Evolutionary conservation across 345 rosid genomes (phyloP).

Genomic region (Eutrema yunnanense): DNA sequence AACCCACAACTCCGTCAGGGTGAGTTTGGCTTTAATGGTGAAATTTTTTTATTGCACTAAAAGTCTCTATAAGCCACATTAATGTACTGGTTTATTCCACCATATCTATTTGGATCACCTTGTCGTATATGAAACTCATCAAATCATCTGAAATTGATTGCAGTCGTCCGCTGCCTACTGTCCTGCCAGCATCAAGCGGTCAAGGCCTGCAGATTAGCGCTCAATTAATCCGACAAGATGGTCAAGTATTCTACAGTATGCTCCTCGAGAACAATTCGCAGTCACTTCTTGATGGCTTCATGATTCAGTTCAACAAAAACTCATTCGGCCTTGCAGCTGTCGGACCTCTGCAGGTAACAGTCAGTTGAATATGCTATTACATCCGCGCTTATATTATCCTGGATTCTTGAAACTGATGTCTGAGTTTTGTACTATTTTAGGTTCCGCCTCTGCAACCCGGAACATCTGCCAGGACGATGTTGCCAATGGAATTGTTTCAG

Average conservation of each 20-base stretch:
- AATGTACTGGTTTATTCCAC: background rate
- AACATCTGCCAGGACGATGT: slow-evolving; percentile 50
- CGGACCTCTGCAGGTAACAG: slow-evolving; percentile 74
- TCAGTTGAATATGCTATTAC: background rate
- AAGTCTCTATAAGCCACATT: background rate
- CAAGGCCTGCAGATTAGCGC: slow-evolving; percentile 96
- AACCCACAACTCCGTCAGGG: slow-evolving; percentile 57
- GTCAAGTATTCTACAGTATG: slow-evolving; percentile 70
- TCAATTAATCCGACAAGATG: slow-evolving; percentile 65
- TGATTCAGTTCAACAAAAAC: slow-evolving; percentile 98
- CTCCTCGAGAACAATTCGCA: slow-evolving; percentile 79
- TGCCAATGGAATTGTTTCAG: slow-evolving; percentile 87
- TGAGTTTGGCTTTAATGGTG: slow-evolving; percentile 33
- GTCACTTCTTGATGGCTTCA: slow-evolving; percentile 82
- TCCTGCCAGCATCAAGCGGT: slow-evolving; percentile 49
- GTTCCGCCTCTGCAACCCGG: slow-evolving; percentile 82
- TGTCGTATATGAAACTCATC: background rate
- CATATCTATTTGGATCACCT: background rate
- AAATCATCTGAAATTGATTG: slow-evolving; percentile 21
- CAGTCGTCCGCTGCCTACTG: slow-evolving; percentile 68
- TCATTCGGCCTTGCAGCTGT: slow-evolving; percentile 87
- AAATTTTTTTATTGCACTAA: background rate
- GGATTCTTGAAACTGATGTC: background rate
- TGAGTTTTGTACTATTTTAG: slow-evolving; percentile 22
- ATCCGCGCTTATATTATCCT: background rate